Percentiles rank a stretch among this genome's conserved stretches.
Conservation (phyloP, 2,329 filamentous ascomycete genomes). For the Cercospora canescens region DNA sequence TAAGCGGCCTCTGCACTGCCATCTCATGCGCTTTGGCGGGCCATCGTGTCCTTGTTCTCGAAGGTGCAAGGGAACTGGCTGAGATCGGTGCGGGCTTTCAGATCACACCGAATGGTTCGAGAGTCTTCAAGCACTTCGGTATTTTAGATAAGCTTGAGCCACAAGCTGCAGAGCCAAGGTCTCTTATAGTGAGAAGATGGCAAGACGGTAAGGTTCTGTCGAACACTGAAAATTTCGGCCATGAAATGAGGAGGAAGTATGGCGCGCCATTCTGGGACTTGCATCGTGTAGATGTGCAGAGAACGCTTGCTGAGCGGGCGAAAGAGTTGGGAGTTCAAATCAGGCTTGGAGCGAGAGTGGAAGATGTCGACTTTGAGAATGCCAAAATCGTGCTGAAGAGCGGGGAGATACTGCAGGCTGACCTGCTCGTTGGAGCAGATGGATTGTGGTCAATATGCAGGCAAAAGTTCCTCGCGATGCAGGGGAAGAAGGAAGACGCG, state of each 20-base stretch:
- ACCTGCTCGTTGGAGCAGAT: constrained; percentile 64
- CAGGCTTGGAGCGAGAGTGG: constrained; percentile 51
- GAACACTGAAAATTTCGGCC: constrained; percentile 53
- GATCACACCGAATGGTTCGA: constrained; percentile 46
- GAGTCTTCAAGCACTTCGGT: constrained; percentile 50
- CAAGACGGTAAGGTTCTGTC: constrained; percentile 50
- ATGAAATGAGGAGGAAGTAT: constrained; percentile 57
- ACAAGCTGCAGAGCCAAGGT: constrained; percentile 46
- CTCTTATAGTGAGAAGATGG: constrained; percentile 56
- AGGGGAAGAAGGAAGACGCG: constrained; percentile 39
- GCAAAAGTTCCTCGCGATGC: constrained; percentile 47
- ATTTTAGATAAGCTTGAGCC: constrained; percentile 46
- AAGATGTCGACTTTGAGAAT: constrained; percentile 49
- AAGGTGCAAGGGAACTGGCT: constrained; percentile 40
- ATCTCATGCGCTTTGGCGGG: constrained; percentile 36
- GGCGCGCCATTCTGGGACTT: constrained; percentile 59
- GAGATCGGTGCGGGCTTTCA: constrained; percentile 58
- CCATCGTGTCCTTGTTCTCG: constrained; percentile 36
- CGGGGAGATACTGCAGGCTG: constrained; percentile 47
- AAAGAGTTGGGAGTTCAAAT: constrained; percentile 55
- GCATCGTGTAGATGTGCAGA: constrained; percentile 64
- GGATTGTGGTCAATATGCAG: constrained; percentile 64
- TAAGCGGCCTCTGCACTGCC: constrained; percentile 36
- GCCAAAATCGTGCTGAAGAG: constrained; percentile 43
- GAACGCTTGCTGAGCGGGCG: constrained; percentile 53